A percentile compares a stretch with the other conserved stretches of the same genome.
Evolutionary conservation across 2,329 filamentous ascomycete species (phyloP).

Genomic region (Exserohilum turcica): DNA sequence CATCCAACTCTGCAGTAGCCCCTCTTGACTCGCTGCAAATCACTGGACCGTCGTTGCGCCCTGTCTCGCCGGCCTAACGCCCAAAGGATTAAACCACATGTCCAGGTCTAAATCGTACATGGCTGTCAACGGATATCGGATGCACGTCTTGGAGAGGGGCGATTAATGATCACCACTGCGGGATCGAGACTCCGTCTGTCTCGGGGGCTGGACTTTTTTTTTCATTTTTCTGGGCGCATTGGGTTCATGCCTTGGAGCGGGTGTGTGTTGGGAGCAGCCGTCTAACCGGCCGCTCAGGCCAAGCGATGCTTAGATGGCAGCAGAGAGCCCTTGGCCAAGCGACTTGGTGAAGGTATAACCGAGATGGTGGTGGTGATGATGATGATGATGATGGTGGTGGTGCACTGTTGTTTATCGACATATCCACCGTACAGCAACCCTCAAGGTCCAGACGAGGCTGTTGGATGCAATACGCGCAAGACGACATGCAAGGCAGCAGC

Average conservation of each 20-base stretch:
- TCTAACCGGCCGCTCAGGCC: conserved; percentile 14
- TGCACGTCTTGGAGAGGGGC: conserved; percentile 18
- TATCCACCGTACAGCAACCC: conserved; percentile 14
- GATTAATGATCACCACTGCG: conserved; percentile 29
- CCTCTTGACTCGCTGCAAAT: conserved; percentile 19
- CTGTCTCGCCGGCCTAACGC: conserved; percentile 9
- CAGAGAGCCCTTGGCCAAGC: background rate
- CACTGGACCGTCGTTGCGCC: conserved; percentile 18
- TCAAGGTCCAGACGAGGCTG: conserved; percentile 7
- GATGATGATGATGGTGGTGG: background rate
- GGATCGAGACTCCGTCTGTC: conserved; percentile 31
- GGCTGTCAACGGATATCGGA: conserved; percentile 21
- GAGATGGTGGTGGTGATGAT: background rate
- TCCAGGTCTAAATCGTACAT: conserved; percentile 16
- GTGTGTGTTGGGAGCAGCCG: conserved; percentile 20
- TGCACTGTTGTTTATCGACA: conserved; percentile 8
- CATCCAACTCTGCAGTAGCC: conserved; percentile 31
- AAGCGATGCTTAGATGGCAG: conserved; percentile 5
- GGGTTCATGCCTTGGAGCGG: conserved; percentile 9
- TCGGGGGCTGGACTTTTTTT: conserved; percentile 10
- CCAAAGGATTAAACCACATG: conserved; percentile 7
- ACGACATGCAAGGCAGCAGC: conserved; percentile 19
- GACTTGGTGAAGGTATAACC: too few relatives aligned
- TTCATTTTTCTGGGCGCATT: too few relatives aligned
- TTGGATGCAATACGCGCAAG: conserved; percentile 16